These are phyloP conservation scores for Rhododendron kiyosumense DNA, from an alignment of 148 eudicot species.

Conservation along the genomic window DNA sequence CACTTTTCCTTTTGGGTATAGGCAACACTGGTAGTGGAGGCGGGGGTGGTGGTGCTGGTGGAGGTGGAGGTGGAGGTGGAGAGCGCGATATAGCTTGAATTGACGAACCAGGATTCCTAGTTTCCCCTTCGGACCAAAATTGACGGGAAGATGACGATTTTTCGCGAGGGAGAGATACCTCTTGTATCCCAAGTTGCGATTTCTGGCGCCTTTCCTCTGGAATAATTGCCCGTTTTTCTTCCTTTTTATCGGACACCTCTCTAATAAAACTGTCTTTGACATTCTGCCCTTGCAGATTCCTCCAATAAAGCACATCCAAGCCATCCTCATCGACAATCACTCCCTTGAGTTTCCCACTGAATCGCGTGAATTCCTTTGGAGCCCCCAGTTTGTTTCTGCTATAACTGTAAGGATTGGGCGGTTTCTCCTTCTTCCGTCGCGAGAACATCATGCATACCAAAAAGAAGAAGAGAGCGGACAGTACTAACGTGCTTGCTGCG, in stretches of 20 bases:
- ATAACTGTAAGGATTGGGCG: neutral
- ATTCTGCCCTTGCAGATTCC: constrained; percentile 55
- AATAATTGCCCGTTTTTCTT: constrained; percentile 17
- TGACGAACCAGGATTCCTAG: constrained; percentile 6
- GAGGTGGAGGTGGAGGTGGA: constrained; percentile 38
- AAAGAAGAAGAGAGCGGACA: constrained; percentile 53
- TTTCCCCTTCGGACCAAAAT: constrained; percentile 23
- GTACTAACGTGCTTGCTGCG: constrained; percentile 48
- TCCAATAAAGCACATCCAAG: constrained; percentile 82
- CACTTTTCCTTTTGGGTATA: constrained; percentile 1
- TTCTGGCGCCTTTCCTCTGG: neutral
- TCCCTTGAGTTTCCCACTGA: constrained; percentile 57
- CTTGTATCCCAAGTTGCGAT: constrained; percentile 16
- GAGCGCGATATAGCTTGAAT: constrained; percentile 15
- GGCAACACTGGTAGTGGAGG: constrained; percentile 6
- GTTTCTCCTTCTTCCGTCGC: constrained; percentile 14
- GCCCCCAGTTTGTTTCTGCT: neutral
- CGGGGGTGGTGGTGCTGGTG: constrained; percentile 34
- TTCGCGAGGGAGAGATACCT: constrained; percentile 36
- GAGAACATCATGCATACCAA: constrained; percentile 24
- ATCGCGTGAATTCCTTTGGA: constrained; percentile 31
- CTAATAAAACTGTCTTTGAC: constrained; percentile 22
- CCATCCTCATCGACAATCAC: constrained; percentile 86
- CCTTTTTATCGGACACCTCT: constrained; percentile 22
- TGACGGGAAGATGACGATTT: constrained; percentile 56